Evolutionary conservation across 164 flowering plant species (phyloP), one percentile per base, ranked within the genome.

Genomic region (Macadamia integrifolia): DNA sequence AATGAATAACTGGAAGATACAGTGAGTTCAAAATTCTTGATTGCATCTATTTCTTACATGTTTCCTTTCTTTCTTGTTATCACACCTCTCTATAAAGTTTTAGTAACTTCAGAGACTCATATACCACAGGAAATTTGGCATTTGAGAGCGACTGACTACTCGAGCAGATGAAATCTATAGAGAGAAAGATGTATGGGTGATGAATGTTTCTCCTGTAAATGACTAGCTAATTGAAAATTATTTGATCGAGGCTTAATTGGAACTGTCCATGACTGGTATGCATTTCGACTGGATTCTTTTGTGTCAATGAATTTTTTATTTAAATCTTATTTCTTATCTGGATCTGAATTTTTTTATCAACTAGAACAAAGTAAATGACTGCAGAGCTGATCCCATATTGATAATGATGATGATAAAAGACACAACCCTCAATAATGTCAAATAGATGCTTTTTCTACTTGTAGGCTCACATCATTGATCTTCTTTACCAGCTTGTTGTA

Each of bases 191-290:
- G 89, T 87, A 4, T 90, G 97, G 97, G 97, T 90, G 67, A 90
- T 88, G 93, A 90, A 88, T 81, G 93, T 88, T 71, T 81, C 85
- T 75, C 85, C 90, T 65, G 78, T 78, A 56, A 69, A 77, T 66
- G 76, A 75, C 30, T 87, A 73, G 81, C 58, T 85, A 76, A 79
- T 67, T 87, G 74, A 90, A 87, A 73, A 84, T 86, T 23, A 77
- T 88, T 68, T 88, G 97, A 90, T 61, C 82, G 97, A 59, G 92
- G 93, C 67, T 71, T 90, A 46, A 80, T 90, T 72, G 97, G 97
- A 74, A 81, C 91, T 17, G 83, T 85, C 61, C 97, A 90, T 76
- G 88, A 90, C 76, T 90, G 97, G 97, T 90, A 82, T 28, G 77
- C 55, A 50, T 64, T 70, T 59, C 58, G 60, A 6, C 44, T 69